Conservation (phyloP, 2,329 filamentous ascomycete species). For the Fusarium clavum region DNA sequence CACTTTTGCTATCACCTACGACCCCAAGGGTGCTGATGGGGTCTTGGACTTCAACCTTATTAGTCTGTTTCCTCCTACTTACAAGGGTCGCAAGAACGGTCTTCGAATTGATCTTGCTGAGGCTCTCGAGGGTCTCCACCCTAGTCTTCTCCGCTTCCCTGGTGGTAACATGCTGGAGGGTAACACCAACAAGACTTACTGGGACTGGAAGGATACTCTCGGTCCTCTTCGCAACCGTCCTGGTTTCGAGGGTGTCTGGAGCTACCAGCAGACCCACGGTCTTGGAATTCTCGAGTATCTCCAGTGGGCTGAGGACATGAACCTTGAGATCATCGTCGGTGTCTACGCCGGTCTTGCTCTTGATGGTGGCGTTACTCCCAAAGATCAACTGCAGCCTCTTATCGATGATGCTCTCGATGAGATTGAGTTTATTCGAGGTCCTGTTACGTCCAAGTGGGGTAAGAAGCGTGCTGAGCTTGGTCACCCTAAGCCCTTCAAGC, state of each 20-base stretch:
- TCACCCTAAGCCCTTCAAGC: slow-evolving; percentile 69
- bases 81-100: slow-evolving; percentile 68
- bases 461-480: slow-evolving; percentile 68
- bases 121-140: slow-evolving; percentile 63
- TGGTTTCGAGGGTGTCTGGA: slow-evolving; percentile 68
- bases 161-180: slow-evolving; percentile 73
- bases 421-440: slow-evolving; percentile 71
- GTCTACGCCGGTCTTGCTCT: slow-evolving; percentile 69
- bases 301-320: slow-evolving; percentile 69
- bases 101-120: slow-evolving; percentile 66
- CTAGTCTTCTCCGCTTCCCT: slow-evolving; percentile 71
- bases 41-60: slow-evolving; percentile 69
- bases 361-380: slow-evolving; percentile 62
- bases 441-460: slow-evolving; percentile 66
- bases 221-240: slow-evolving; percentile 66
- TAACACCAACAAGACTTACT: slow-evolving; percentile 55
- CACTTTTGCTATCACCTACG: slow-evolving; percentile 66
- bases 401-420: slow-evolving; percentile 71
- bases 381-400: slow-evolving; percentile 64
- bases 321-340: slow-evolving; percentile 66
- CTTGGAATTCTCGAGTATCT: slow-evolving; percentile 73
- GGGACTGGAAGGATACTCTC: slow-evolving; percentile 66
- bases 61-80: slow-evolving; percentile 70
- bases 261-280: slow-evolving; percentile 71
- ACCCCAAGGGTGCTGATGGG: slow-evolving; percentile 54